Conservation (phyloP, 1,284 basidiomycete species). For the Cystobasidiaceae sp. region DNA sequence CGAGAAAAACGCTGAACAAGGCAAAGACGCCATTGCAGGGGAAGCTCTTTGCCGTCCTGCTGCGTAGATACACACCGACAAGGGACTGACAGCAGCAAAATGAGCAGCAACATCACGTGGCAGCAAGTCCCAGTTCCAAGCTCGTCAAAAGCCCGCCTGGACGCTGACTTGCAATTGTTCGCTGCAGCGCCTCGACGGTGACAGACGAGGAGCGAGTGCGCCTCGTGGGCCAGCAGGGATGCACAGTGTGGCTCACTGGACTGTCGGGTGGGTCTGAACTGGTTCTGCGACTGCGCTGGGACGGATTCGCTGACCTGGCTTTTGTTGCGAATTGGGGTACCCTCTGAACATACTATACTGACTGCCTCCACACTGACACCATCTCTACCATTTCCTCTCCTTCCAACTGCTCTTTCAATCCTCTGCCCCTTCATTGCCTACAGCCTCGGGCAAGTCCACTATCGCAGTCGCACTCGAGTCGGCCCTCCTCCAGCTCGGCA, state of each 20-base stretch:
- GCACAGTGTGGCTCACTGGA: constrained; percentile 93
- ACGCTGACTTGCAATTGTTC: background rate
- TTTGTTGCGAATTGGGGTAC: background rate
- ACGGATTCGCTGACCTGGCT: background rate
- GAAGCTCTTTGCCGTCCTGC: no score
- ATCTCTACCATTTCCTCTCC: background rate
- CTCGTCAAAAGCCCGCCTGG: background rate
- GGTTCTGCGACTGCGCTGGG: constrained; percentile 47
- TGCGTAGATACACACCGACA: no score
- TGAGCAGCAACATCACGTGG: constrained; percentile 29
- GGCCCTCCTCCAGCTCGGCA: constrained; percentile 78
- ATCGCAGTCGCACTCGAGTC: constrained; percentile 97
- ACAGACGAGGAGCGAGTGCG: constrained; percentile 21
- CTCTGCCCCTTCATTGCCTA: background rate
- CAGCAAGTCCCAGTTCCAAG: background rate
- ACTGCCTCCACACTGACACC: background rate
- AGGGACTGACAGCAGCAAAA: no score
- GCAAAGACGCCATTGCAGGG: no score
- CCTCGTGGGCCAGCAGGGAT: constrained; percentile 62
- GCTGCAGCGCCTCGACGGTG: constrained; percentile 14
- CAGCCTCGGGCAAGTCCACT: constrained; percentile 64
- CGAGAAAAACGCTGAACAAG: no score
- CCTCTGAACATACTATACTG: background rate
- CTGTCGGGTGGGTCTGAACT: constrained; percentile 61
- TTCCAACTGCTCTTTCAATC: background rate